phyloP scores from a whole-genome alignment of 129 eudicot genomes.

The Artemisia tridentata region DNA sequence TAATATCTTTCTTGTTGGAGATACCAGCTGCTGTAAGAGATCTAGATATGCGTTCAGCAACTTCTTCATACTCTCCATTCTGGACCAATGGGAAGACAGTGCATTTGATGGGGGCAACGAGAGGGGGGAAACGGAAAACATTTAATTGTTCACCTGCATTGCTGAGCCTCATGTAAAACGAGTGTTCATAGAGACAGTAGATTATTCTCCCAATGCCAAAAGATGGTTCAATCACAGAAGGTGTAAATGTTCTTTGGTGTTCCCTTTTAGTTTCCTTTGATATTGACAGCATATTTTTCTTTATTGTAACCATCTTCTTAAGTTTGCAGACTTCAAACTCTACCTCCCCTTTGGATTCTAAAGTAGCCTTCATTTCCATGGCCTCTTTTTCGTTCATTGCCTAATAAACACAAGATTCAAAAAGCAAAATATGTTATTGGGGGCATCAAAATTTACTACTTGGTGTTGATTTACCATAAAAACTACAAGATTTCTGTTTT shows the following conservation, averaged over 20 bases:
- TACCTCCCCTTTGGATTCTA: slow-evolving; percentile 66
- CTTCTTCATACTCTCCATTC: slow-evolving; percentile 62
- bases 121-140: slow-evolving; percentile 74
- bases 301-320: slow-evolving; percentile 50
- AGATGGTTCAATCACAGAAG: slow-evolving; percentile 83
- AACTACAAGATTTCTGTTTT: too few species aligned
- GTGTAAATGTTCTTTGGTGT: slow-evolving; percentile 75
- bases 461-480: too few species aligned
- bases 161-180: slow-evolving; percentile 66
- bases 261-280: slow-evolving; percentile 74
- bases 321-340: slow-evolving; percentile 71
- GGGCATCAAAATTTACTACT: background rate
- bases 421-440: background rate
- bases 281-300: slow-evolving; percentile 55
- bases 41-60: slow-evolving; percentile 52
- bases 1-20: slow-evolving; percentile 65
- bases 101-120: slow-evolving; percentile 83
- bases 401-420: slow-evolving; percentile 20
- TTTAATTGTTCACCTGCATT: slow-evolving; percentile 71
- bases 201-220: slow-evolving; percentile 87
- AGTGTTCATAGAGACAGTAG: slow-evolving; percentile 73
- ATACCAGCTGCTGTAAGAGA: slow-evolving; percentile 67
- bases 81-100: slow-evolving; percentile 81
- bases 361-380: slow-evolving; percentile 55
- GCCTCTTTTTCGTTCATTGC: slow-evolving; percentile 77